Conservation (phyloP, 257 asterid species). For the Gentiana straminea region DNA sequence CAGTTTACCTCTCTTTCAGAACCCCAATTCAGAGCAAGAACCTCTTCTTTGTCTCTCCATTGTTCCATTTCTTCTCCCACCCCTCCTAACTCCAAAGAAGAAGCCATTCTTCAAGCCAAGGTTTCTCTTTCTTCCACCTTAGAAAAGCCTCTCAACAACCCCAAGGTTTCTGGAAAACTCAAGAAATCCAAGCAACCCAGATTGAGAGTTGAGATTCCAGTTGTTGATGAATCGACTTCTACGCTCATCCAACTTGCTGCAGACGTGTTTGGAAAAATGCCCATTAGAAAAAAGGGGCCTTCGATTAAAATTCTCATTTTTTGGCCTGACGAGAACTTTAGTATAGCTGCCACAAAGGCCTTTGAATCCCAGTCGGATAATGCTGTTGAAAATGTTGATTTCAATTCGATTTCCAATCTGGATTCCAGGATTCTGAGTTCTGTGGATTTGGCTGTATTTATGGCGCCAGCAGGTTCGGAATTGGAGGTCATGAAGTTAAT, state of each 20-base stretch:
- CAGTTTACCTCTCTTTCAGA: constrained; percentile 14
- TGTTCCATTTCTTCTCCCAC: constrained; percentile 47
- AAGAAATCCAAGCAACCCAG: constrained; percentile 81
- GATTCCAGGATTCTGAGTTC: constrained; percentile 32
- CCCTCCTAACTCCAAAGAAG: constrained; percentile 73
- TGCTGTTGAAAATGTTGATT: constrained; percentile 35
- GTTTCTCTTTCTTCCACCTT: constrained; percentile 51
- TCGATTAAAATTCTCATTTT: constrained; percentile 43
- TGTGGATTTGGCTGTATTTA: constrained; percentile 55
- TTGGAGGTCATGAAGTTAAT: constrained; percentile 38
- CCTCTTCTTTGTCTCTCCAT: constrained; percentile 12
- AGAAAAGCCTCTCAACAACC: constrained; percentile 75
- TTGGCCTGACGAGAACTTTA: constrained; percentile 38
- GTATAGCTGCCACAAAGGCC: constrained; percentile 38
- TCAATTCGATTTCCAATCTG: constrained; percentile 28
- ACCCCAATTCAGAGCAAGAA: constrained; percentile 19
- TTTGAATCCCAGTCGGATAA: constrained; percentile 36
- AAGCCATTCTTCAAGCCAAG: constrained; percentile 80
- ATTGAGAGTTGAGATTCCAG: constrained; percentile 70
- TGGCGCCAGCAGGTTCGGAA: constrained; percentile 49
- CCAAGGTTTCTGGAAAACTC: constrained; percentile 61
- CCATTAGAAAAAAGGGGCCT: constrained; percentile 47
- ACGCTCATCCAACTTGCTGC: constrained; percentile 56
- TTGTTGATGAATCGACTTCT: constrained; percentile 59
- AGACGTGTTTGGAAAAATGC: constrained; percentile 54